These are phyloP conservation scores for Artemisia argyi DNA, from an alignment of 129 eudicot species.

Conservation along the genomic window DNA sequence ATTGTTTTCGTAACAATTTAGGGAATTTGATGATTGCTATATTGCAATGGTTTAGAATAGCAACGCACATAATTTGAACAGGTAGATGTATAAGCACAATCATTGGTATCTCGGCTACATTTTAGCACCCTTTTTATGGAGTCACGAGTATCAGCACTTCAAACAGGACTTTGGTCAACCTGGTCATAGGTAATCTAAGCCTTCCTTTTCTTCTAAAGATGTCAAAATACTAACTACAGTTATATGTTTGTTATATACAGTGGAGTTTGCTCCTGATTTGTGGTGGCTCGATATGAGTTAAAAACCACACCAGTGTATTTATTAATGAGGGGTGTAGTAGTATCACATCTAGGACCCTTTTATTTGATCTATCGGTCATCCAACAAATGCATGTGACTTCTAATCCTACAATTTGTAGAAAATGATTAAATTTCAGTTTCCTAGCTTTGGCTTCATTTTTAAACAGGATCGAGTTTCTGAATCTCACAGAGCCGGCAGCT, in stretches of 20 bases:
- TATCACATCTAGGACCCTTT: too few relatives aligned
- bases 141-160: conserved; percentile 64
- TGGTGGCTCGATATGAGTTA: too few relatives aligned
- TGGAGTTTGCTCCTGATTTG: conserved; percentile 78
- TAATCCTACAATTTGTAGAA: too few relatives aligned
- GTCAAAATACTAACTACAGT: not conserved
- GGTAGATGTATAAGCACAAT: conserved; percentile 82
- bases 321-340: too few relatives aligned
- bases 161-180: conserved; percentile 93
- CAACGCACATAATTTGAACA: conserved; percentile 68
- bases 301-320: too few relatives aligned
- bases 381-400: too few relatives aligned
- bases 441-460: too few relatives aligned
- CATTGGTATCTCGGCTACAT: conserved; percentile 84
- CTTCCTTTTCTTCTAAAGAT: not conserved
- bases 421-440: too few relatives aligned
- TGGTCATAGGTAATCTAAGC: conserved; percentile 76
- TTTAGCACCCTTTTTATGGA: conserved; percentile 69
- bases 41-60: conserved; percentile 82
- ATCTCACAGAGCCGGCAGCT: too few relatives aligned
- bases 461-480: too few relatives aligned
- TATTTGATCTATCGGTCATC: too few relatives aligned
- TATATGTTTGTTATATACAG: conserved; percentile 33
- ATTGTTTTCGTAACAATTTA: too few relatives aligned
- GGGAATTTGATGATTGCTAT: conserved; percentile 93